Evolutionary conservation across 495 filamentous ascomycete species (phyloP).

Genomic region (Daldinia loculata): DNA sequence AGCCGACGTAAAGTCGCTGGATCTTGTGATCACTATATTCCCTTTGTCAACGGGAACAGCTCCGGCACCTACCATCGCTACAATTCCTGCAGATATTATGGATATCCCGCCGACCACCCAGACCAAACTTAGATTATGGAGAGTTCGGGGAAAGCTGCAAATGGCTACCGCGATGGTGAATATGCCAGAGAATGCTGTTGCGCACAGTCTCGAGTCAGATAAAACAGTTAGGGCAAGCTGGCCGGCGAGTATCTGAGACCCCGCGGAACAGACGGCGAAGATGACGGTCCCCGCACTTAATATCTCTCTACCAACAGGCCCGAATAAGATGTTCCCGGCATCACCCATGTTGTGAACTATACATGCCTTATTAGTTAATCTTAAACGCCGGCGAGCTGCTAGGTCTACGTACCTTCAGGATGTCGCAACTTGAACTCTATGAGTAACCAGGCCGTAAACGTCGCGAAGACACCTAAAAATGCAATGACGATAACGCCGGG

Average conservation of each 20-base stretch:
- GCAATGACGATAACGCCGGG: constrained; percentile 59
- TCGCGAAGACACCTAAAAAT: constrained; percentile 63
- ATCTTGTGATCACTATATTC: constrained; percentile 36
- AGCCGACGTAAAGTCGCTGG: constrained; percentile 44
- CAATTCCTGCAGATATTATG: constrained; percentile 63
- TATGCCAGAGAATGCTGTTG: constrained; percentile 65
- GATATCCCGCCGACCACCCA: constrained; percentile 65
- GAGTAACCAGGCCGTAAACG: constrained; percentile 73
- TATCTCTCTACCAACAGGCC: constrained; percentile 65
- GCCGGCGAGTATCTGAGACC: constrained; percentile 71
- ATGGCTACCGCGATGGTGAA: constrained; percentile 64
- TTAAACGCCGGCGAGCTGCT: not conserved
- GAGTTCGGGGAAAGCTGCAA: constrained; percentile 66
- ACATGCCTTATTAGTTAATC: constrained; percentile 39
- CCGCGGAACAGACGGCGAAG: constrained; percentile 75
- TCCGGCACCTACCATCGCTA: constrained; percentile 66
- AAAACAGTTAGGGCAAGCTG: constrained; percentile 69
- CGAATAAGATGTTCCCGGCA: constrained; percentile 66
- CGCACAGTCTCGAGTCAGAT: constrained; percentile 66
- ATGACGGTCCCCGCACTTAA: constrained; percentile 64
- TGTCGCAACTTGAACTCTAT: constrained; percentile 71
- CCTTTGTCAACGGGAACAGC: constrained; percentile 34
- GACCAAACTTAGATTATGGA: constrained; percentile 65
- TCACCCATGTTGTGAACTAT: constrained; percentile 71
- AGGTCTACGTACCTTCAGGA: constrained; percentile 34